phyloP scores from a whole-genome alignment of 176 grass and related monocot genomes.

The Rhynchospora tenuis region DNA sequence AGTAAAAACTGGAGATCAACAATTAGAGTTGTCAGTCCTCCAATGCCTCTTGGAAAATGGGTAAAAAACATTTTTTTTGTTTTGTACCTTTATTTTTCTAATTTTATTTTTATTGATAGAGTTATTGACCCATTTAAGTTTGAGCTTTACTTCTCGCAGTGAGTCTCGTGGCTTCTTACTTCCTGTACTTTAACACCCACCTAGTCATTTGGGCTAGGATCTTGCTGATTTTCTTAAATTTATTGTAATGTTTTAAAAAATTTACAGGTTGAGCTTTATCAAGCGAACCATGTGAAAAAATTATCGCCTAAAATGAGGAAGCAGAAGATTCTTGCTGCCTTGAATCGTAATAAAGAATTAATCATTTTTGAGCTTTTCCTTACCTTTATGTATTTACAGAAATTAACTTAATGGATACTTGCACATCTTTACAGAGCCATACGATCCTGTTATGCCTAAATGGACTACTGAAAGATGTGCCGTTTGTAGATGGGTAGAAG shows the following conservation, averaged over 20 bases:
- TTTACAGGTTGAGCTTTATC: conserved; percentile 76
- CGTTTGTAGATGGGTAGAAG: conserved; percentile 99
- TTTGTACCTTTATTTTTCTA: conserved; percentile 1
- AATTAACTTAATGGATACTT: not conserved
- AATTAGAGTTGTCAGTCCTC: conserved; percentile 73
- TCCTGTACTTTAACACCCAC: conserved; percentile 1
- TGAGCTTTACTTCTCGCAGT: not conserved
- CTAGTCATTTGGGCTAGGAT: not conserved
- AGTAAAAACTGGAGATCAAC: conserved; percentile 98
- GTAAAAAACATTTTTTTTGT: conserved; percentile 39
- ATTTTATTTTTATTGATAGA: conserved; percentile 12
- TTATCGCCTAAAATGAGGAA: conserved; percentile 86
- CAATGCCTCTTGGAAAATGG: conserved; percentile 86
- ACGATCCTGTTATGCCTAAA: conserved; percentile 76
- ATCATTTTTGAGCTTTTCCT: not conserved
- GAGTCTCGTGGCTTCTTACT: not conserved
- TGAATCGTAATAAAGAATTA: conserved; percentile 51
- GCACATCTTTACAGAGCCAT: conserved; percentile 59
- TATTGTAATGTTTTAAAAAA: conserved; percentile 23
- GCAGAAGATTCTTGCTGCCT: conserved; percentile 65
- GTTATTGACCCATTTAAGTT: conserved; percentile 18
- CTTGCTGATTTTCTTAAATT: conserved; percentile 13
- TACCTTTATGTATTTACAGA: conserved; percentile 15
- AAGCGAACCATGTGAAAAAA: conserved; percentile 65
- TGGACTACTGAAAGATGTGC: conserved; percentile 99